Percentiles rank a stretch among this genome's conserved stretches.
These are phyloP conservation scores for Helicocarpus griseus DNA, from an alignment of 2,329 filamentous ascomycete genomes.

Conservation along the genomic window DNA sequence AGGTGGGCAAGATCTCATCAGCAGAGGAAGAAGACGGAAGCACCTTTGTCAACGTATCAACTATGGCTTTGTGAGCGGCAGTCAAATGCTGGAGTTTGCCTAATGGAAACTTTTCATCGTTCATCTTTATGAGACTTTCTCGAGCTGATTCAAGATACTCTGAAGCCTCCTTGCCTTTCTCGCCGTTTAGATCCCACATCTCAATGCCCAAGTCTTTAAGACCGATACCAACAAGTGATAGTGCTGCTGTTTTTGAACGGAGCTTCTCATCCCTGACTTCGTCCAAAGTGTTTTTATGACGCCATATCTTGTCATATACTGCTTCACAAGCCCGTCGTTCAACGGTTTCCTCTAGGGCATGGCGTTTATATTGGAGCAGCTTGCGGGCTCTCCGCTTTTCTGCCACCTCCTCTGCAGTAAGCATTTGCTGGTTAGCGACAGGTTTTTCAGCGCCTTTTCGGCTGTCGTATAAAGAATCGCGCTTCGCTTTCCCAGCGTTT, in stretches of 20 bases:
- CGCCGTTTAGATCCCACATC: conserved; percentile 50
- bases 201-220: conserved; percentile 76
- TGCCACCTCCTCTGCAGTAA: conserved; percentile 75
- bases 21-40: conserved; percentile 73
- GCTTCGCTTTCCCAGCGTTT: conserved; percentile 49
- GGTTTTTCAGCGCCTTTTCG: conserved; percentile 20
- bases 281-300: conserved; percentile 83
- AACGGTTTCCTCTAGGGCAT: conserved; percentile 78
- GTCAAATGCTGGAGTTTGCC: conserved; percentile 87
- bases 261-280: conserved; percentile 92
- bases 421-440: conserved; percentile 67
- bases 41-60: conserved; percentile 65
- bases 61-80: conserved; percentile 83
- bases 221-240: conserved; percentile 85
- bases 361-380: conserved; percentile 65
- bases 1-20: conserved; percentile 90
- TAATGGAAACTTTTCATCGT: conserved; percentile 74
- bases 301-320: conserved; percentile 80
- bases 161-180: conserved; percentile 58
- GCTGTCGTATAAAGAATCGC: conserved; percentile 40
- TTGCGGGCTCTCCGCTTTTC: conserved; percentile 69
- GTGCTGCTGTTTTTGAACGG: conserved; percentile 82
- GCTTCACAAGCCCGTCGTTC: conserved; percentile 77
- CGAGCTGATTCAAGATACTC: conserved; percentile 63
- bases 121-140: conserved; percentile 68